Evolutionary conservation across 169 alveolate species (phyloP).

Genomic region (Cyclospora cayetanensis): DNA sequence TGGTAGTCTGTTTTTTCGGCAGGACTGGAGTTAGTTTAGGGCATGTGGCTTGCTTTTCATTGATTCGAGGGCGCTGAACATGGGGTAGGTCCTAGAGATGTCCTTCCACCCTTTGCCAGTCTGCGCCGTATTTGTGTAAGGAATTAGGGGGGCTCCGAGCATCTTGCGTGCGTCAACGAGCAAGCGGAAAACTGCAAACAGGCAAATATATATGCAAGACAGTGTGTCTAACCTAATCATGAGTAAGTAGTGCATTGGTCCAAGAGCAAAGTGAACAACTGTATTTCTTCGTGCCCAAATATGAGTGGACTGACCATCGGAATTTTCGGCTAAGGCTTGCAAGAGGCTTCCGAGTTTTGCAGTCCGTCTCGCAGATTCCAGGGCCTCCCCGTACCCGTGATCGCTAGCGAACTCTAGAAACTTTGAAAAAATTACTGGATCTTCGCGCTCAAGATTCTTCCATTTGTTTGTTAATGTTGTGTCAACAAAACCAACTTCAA

Average conservation of each 20-base stretch:
- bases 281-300: background rate
- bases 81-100: background rate
- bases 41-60: constrained; percentile 22
- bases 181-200: constrained; percentile 24
- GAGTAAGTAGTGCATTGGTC: too few species aligned
- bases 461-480: background rate
- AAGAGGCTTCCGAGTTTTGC: constrained; percentile 7
- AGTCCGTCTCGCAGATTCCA: constrained; percentile 29
- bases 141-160: constrained; percentile 33
- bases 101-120: constrained; percentile 25
- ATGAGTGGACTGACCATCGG: constrained; percentile 32
- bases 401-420: constrained; percentile 30
- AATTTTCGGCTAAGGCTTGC: background rate
- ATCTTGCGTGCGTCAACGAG: background rate
- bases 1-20: too few species aligned
- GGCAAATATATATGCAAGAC: too few species aligned
- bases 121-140: background rate
- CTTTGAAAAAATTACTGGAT: background rate
- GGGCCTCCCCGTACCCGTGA: constrained; percentile 31
- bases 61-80: constrained; percentile 23
- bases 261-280: background rate
- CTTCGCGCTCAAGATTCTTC: background rate
- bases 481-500: constrained; percentile 50
- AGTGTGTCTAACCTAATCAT: too few species aligned
- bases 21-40: too few species aligned